A percentile compares a stretch with the other conserved stretches of the same genome.
Evolutionary conservation across 371 early-diverging fungal species (phyloP).

Genomic region (Lichtheimia ornata): DNA sequence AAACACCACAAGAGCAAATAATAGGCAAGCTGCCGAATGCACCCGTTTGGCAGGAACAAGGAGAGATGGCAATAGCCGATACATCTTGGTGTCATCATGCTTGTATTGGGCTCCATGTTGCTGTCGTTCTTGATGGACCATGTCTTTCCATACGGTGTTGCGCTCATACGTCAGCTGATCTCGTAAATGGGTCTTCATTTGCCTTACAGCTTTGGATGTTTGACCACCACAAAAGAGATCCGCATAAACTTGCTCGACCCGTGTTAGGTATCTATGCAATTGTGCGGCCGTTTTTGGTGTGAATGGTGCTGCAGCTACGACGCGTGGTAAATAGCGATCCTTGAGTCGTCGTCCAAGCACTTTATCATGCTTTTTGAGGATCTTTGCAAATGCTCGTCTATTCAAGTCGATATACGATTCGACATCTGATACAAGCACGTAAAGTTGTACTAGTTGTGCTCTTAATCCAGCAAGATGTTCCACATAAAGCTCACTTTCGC

Average conservation of each 20-base stretch:
- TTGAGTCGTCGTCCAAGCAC: slow-evolving; percentile 57
- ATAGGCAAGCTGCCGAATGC: slow-evolving; percentile 22
- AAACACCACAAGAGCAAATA: slow-evolving; percentile 55
- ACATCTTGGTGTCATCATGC: slow-evolving; percentile 19
- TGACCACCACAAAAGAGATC: slow-evolving; percentile 54
- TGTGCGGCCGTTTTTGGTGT: slow-evolving; percentile 33
- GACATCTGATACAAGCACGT: slow-evolving; percentile 63
- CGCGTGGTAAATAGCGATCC: slow-evolving; percentile 45
- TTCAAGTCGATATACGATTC: slow-evolving; percentile 87
- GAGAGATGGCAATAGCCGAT: slow-evolving; percentile 26
- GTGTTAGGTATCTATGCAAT: slow-evolving; percentile 43
- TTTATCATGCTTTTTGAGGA: slow-evolving; percentile 94
- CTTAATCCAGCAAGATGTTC: slow-evolving; percentile 3
- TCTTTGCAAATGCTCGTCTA: slow-evolving; percentile 88
- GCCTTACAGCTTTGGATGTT: slow-evolving; percentile 47
- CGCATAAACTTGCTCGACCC: slow-evolving; percentile 57
- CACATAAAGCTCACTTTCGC: slow-evolving; percentile 4
- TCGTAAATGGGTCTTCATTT: slow-evolving; percentile 63
- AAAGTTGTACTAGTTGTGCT: slow-evolving; percentile 10
- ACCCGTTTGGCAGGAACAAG: slow-evolving; percentile 19
- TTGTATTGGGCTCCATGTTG: slow-evolving; percentile 38
- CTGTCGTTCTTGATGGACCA: slow-evolving; percentile 71
- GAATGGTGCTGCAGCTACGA: slow-evolving; percentile 54
- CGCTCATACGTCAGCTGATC: slow-evolving; percentile 79
- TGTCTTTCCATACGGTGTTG: slow-evolving; percentile 80